Evolutionary conservation across 805 yeast genomes (phyloP).

Genomic region (fission yeast (Schizosaccharomyces pombe)): DNA sequence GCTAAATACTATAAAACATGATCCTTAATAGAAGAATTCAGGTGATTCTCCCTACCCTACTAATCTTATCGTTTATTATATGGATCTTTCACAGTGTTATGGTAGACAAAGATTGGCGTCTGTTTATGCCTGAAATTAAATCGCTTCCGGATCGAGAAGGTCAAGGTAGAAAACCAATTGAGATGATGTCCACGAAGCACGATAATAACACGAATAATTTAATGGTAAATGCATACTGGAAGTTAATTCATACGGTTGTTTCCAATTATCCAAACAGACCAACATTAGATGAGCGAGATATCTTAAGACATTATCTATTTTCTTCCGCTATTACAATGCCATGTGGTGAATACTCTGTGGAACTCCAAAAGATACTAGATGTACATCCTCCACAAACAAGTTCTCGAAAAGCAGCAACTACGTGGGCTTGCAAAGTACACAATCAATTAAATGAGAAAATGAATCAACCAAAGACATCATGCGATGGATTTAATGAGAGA

Average conservation of each 20-base stretch:
- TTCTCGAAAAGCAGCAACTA: slow-evolving; percentile 55
- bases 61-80: not conserved
- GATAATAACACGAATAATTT: not conserved
- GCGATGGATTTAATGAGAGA: too few relatives aligned
- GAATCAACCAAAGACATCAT: too few relatives aligned
- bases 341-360: slow-evolving; percentile 91
- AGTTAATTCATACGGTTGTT: slow-evolving; percentile 61
- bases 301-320: slow-evolving; percentile 38
- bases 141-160: not conserved
- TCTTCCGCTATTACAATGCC: slow-evolving; percentile 85
- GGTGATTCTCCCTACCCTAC: not conserved
- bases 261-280: slow-evolving; percentile 85
- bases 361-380: slow-evolving; percentile 45
- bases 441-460: slow-evolving; percentile 17
- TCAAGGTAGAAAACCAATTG: not conserved
- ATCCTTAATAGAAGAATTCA: not conserved
- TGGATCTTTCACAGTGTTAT: not conserved
- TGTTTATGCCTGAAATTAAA: not conserved
- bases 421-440: slow-evolving; percentile 92
- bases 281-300: slow-evolving; percentile 32
- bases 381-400: slow-evolving; percentile 68
- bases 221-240: not conserved
- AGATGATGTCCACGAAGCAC: not conserved
- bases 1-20: too few relatives aligned
- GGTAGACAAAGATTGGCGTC: not conserved